Percentiles rank a stretch among this genome's conserved stretches.
These are phyloP conservation scores for Hirsutella rhossiliensis DNA, from an alignment of 2,329 filamentous ascomycete species.

Conservation along the genomic window DNA sequence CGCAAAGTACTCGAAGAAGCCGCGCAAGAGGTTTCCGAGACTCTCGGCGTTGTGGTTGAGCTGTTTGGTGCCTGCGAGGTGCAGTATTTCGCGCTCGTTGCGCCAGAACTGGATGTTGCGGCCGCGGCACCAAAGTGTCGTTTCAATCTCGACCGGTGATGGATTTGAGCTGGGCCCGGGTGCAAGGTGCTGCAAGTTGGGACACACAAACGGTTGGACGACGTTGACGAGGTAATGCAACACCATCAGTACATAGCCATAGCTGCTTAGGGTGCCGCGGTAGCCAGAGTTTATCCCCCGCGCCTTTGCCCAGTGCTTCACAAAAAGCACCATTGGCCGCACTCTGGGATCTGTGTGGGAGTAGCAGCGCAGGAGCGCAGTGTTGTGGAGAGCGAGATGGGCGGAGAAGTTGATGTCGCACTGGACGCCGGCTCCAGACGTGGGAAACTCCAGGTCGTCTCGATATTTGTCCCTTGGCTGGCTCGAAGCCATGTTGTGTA, in stretches of 20 bases:
- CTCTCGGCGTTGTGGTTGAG: constrained; percentile 59
- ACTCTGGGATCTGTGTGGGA: constrained; percentile 68
- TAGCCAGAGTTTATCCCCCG: constrained; percentile 81
- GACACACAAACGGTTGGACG: constrained; percentile 66
- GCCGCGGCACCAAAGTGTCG: constrained; percentile 39
- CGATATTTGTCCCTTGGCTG: constrained; percentile 41
- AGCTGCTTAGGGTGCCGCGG: constrained; percentile 75
- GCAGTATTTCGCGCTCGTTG: constrained; percentile 56
- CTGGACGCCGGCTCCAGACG: constrained; percentile 65
- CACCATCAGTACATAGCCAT: constrained; percentile 87
- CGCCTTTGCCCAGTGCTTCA: constrained; percentile 83
- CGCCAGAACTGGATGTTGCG: constrained; percentile 68
- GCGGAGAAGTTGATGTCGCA: constrained; percentile 91
- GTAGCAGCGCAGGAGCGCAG: constrained; percentile 71
- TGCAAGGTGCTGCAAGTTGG: constrained; percentile 60
- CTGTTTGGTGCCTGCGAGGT: constrained; percentile 42
- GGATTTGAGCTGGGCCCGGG: constrained; percentile 25
- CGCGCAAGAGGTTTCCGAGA: constrained; percentile 59
- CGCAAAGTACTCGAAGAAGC: constrained; percentile 84
- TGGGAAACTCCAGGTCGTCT: constrained; percentile 64
- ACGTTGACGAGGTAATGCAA: constrained; percentile 83
- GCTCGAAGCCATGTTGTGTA: constrained; percentile 35
- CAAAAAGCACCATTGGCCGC: constrained; percentile 65
- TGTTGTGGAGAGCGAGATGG: constrained; percentile 74
- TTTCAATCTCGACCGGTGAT: constrained; percentile 11